phyloP scores from a whole-genome alignment of 2,329 filamentous ascomycete species.

The Mycosphaerelloides madeirae region DNA sequence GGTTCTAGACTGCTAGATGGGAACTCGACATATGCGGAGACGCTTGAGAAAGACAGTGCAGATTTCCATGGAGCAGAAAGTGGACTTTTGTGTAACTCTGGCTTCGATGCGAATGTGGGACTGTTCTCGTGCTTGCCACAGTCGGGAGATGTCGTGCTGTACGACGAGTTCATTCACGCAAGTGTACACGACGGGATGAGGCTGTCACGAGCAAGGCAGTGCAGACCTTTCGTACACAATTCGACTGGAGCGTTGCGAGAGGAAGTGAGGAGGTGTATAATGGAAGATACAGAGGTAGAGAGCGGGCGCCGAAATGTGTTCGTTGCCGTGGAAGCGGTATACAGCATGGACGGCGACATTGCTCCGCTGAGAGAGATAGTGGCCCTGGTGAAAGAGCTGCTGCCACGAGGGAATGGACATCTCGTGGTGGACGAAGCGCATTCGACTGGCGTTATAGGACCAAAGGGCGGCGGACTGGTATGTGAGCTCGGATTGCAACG shows the following conservation, averaged over 20 bases:
- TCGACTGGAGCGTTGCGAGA: slow-evolving; percentile 35
- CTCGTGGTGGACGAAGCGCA: slow-evolving; percentile 67
- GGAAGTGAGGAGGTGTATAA: slow-evolving; percentile 31
- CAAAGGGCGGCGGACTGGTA: slow-evolving; percentile 55
- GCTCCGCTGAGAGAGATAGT: slow-evolving; percentile 60
- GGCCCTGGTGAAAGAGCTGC: slow-evolving; percentile 49
- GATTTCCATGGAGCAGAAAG: slow-evolving; percentile 54
- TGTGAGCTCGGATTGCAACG: slow-evolving; percentile 53
- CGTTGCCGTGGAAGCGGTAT: slow-evolving; percentile 65
- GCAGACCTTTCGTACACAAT: slow-evolving; percentile 56
- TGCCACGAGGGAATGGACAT: slow-evolving; percentile 57
- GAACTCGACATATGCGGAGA: slow-evolving; percentile 57
- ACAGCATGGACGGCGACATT: slow-evolving; percentile 80
- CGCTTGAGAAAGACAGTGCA: slow-evolving; percentile 56
- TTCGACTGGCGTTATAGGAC: slow-evolving; percentile 57
- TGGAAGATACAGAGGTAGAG: slow-evolving; percentile 27
- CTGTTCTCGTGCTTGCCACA: slow-evolving; percentile 48
- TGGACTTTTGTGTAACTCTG: slow-evolving; percentile 57
- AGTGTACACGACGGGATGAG: slow-evolving; percentile 75
- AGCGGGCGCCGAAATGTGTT: slow-evolving; percentile 54
- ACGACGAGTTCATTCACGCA: slow-evolving; percentile 73
- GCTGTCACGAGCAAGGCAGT: slow-evolving; percentile 51
- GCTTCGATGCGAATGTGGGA: slow-evolving; percentile 48
- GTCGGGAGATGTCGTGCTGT: slow-evolving; percentile 52
- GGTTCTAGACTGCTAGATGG: slow-evolving; percentile 63